Base-by-base conservation (phyloP, 106 monocot genomes). In the Platanthera guangdongensis region DNA sequence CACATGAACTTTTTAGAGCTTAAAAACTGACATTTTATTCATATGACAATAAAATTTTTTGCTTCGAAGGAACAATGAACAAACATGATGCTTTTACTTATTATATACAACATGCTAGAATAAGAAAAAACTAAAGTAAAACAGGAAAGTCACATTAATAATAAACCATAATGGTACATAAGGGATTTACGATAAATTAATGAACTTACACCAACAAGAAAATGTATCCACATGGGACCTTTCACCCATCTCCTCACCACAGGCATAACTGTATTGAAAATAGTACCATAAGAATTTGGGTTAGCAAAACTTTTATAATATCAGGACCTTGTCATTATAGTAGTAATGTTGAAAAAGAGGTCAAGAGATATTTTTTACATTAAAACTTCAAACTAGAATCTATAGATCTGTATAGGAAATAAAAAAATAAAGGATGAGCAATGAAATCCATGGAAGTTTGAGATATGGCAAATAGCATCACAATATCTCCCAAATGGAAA, bases 201-300 rank as follows among this genome's bases (percentile, higher is more conserved):
- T n/a, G 52, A 71, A 81, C 92, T 90, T 77, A 95, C 95, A 47
- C 95, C 92, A 82, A 92, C 68, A 82, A 95, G 80, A 64, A 90
- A 92, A 75, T 92, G 95, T 28, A 90, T 21, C 90, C 90, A 92
- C 95, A 95, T 92, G 1, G 95, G 95, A 45, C 95, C 90, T 69
- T 86, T 90, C 19, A 90, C 83, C 65, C 73, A 90, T 54, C 86
- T 86, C 30, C 80, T 81, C 14, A 95, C 90, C 57, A 95, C 22
- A 52, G 95, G 95, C 92, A 95, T 95, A 67, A 83, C 95, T 95
- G 89, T 77, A 81, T 72, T 19, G 65, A 81, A 15, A 82, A 70
- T 10, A n/a, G 47, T 14, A 32, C 2, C 11, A 68, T 28, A 68
- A 15, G 22, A 14, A 55, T 11, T 9, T 65, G 48, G 39, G 13